A percentile compares a stretch with the other conserved stretches of the same genome.
Conservation (phyloP, 106 monocot genomes). For the Dioscorea dumetorum region DNA sequence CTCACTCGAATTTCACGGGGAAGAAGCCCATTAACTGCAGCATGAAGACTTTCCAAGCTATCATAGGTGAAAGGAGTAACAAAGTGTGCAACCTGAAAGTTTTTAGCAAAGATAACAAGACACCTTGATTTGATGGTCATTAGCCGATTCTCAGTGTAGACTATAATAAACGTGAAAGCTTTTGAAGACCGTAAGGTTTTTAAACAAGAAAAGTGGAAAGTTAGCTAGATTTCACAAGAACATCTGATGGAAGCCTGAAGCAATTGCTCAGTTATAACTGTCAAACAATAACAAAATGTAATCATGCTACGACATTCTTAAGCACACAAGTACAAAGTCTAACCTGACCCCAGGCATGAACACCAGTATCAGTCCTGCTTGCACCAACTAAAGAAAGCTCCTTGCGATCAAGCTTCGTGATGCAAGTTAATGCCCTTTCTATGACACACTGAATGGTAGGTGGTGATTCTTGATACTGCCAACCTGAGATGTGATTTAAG, state of each 20-base stretch:
- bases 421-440: slow-evolving; percentile 52
- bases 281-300: too few species aligned
- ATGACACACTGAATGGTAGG: slow-evolving; percentile 68
- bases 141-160: neutral
- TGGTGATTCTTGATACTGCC: slow-evolving; percentile 79
- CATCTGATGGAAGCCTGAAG: too few species aligned
- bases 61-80: slow-evolving; percentile 59
- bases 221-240: too few species aligned
- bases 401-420: slow-evolving; percentile 65
- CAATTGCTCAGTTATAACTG: too few species aligned
- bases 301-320: too few species aligned
- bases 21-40: slow-evolving; percentile 72
- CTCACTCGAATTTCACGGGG: slow-evolving; percentile 65
- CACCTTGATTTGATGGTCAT: neutral
- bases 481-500: slow-evolving; percentile 34
- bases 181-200: neutral
- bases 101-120: neutral
- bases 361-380: slow-evolving; percentile 76
- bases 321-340: slow-evolving; percentile 4
- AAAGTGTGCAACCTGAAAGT: slow-evolving; percentile 74
- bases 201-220: neutral
- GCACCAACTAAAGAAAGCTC: slow-evolving; percentile 67
- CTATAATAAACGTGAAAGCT: neutral
- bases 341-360: slow-evolving; percentile 97
- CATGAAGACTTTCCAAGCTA: slow-evolving; percentile 54